A percentile compares a stretch with the other conserved stretches of the same genome.
These are phyloP conservation scores for Lasiosphaeria miniovina DNA, from an alignment of 495 filamentous ascomycete genomes.

Conservation along the genomic window DNA sequence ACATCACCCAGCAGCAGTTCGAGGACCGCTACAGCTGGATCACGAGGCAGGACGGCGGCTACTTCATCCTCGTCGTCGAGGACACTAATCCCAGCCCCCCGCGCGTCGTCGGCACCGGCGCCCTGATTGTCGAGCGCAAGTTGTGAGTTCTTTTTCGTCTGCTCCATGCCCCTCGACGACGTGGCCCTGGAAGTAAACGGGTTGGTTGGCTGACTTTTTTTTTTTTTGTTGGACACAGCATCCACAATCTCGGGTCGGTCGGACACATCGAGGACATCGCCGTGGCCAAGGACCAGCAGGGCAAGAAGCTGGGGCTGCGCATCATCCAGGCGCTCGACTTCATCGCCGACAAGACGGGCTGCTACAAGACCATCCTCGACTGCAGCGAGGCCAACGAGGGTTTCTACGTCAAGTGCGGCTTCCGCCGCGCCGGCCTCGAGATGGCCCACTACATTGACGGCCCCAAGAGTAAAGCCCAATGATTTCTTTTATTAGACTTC, in stretches of 20 bases:
- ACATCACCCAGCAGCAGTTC: slow-evolving; percentile 74
- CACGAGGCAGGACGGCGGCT: slow-evolving; percentile 69
- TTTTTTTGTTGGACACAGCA: slow-evolving; percentile 38
- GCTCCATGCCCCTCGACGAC: background rate
- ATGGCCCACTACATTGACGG: slow-evolving; percentile 92
- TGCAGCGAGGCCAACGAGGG: slow-evolving; percentile 78
- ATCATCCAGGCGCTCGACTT: slow-evolving; percentile 93
- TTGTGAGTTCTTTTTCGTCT: slow-evolving; percentile 52
- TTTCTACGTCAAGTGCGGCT: slow-evolving; percentile 98
- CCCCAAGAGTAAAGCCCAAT: slow-evolving; percentile 44
- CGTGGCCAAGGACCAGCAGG: slow-evolving; percentile 88
- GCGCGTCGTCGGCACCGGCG: slow-evolving; percentile 80
- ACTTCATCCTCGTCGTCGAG: slow-evolving; percentile 80
- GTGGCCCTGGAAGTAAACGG: background rate
- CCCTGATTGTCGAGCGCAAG: slow-evolving; percentile 80
- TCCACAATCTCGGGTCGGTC: slow-evolving; percentile 71
- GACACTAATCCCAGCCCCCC: slow-evolving; percentile 52
- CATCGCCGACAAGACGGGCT: slow-evolving; percentile 79
- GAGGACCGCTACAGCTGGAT: slow-evolving; percentile 82
- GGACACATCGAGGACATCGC: slow-evolving; percentile 99
- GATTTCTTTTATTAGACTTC: background rate
- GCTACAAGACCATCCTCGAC: slow-evolving; percentile 78
- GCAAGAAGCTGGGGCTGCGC: slow-evolving; percentile 89
- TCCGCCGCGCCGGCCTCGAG: slow-evolving; percentile 86
- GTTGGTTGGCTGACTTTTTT: background rate